A percentile compares a stretch with the other conserved stretches of the same genome.
These are phyloP conservation scores for Blastobotrys chiropterorum DNA, from an alignment of 805 yeast genomes.

Conservation along the genomic window DNA sequence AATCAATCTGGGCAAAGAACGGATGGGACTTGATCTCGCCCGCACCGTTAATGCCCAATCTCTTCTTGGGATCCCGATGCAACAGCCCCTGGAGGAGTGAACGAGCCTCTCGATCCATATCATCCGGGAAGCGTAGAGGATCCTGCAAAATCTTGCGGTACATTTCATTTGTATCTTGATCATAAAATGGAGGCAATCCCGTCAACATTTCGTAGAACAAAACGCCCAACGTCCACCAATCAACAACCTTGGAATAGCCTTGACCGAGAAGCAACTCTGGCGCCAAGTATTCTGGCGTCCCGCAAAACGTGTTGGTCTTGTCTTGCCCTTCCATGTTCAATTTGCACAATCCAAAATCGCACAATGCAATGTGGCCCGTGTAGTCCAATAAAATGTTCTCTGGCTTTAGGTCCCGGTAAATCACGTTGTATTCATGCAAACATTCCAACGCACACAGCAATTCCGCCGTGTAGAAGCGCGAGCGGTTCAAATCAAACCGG, in stretches of 20 bases:
- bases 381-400: constrained; percentile 91
- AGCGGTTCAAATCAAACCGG: constrained; percentile 77
- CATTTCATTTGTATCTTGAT: constrained; percentile 89
- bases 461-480: constrained; percentile 93
- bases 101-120: constrained; percentile 79
- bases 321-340: constrained; percentile 88
- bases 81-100: constrained; percentile 69
- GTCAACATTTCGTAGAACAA: constrained; percentile 92
- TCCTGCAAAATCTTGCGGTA: constrained; percentile 88
- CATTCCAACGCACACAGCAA: constrained; percentile 88
- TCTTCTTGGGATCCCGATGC: constrained; percentile 75
- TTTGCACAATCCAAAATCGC: constrained; percentile 96
- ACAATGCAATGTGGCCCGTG: constrained; percentile 95
- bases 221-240: constrained; percentile 98
- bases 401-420: constrained; percentile 93
- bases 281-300: constrained; percentile 95
- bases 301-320: constrained; percentile 87
- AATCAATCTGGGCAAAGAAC: constrained; percentile 84
- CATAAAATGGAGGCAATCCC: constrained; percentile 95
- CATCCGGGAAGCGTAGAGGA: constrained; percentile 82
- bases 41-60: constrained; percentile 78
- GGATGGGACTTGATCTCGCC: constrained; percentile 76
- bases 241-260: constrained; percentile 93
- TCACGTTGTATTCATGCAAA: constrained; percentile 83
- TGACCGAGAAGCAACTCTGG: constrained; percentile 88